Base-by-base conservation (phyloP, 169 alveolate genomes). In the Sarcocystis neurona region DNA sequence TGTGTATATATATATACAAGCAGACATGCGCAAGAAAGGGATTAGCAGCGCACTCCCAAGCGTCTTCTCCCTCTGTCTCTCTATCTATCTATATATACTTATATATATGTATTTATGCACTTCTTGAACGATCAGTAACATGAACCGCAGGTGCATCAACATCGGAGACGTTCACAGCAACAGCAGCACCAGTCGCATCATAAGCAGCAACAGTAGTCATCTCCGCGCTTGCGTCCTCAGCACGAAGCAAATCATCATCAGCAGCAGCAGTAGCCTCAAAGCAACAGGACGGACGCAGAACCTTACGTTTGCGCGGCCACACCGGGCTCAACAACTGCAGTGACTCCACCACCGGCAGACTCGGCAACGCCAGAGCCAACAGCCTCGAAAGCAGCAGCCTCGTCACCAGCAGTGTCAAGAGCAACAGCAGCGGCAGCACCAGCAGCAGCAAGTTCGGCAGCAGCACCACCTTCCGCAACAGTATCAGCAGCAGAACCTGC, bases 371-470 rank as follows among this genome's bases (percentile, higher is more conserved):
- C 15, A 12, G 37, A n/a, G 0, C 43, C 8, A n/a, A 39, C 77
- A 15, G 37, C 37, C 15, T 12, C 77, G 30, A 39, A 0, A 15
- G 37, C 32, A n/a, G 77, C 18, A 15, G 77, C 77, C 20, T 30
- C 77, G 30, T 30, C 77, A 23, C 1, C 0, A 15, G 39, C 20
- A 15, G 77, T n/a, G 18, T 15, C n/a, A 63, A n/a, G 18, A 39
- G 3, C 18, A 63, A 39, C 77, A 63, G 77, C 3, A 63, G 5
- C 77, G 0, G 77, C n/a, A 63, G 77, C n/a, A 63, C 43, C 20
- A 63, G 77, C n/a, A 63, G 37, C 41, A n/a, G 77, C 77, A 63
- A n/a, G n/a, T n/a, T n/a, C 77, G 30, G 77, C 77, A 63, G 77
- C 77, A 63, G 77, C 77, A n/a, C 18, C 39, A 63, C 18, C 18